Evolutionary conservation across 208 protist species (phyloP).

Genomic region (Kentomonas sorsogonicus): DNA sequence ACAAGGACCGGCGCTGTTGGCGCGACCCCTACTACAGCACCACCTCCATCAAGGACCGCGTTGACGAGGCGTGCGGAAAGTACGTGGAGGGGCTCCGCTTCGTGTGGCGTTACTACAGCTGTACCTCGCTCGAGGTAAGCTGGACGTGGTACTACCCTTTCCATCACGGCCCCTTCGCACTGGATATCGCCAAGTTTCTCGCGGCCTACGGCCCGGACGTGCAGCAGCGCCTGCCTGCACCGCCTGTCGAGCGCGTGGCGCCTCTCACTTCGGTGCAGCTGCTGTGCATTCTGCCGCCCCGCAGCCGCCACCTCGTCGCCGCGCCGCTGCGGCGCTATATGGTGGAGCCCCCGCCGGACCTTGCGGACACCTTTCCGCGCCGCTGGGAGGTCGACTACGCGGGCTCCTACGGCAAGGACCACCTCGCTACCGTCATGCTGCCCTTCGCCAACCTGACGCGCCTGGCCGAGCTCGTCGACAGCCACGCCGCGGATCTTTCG

Average conservation of each 20-base stretch:
- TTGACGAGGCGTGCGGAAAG: constrained; percentile 49
- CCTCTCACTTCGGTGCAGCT: constrained; percentile 64
- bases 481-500: constrained; percentile 15
- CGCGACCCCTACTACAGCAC: constrained; percentile 40
- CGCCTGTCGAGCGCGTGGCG: constrained; percentile 31
- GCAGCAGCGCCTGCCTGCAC: constrained; percentile 22
- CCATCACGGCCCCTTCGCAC: constrained; percentile 61
- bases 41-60: constrained; percentile 29
- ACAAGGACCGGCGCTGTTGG: constrained; percentile 38
- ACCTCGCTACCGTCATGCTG: constrained; percentile 62
- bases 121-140: constrained; percentile 34
- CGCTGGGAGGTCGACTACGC: constrained; percentile 70
- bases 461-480: constrained; percentile 31
- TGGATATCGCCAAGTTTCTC: constrained; percentile 62
- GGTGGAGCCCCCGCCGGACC: constrained; percentile 26
- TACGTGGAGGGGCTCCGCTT: constrained; percentile 77
- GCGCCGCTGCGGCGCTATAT: constrained; percentile 40
- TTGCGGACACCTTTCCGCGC: constrained; percentile 50
- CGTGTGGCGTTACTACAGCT: constrained; percentile 83
- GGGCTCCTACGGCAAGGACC: constrained; percentile 44
- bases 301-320: constrained; percentile 46
- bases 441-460: constrained; percentile 57
- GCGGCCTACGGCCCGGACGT: constrained; percentile 20
- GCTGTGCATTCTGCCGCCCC: constrained; percentile 71
- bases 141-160: constrained; percentile 84